Conservation (phyloP, 2,329 filamentous ascomycete species). For the Pseudocercospora pini-densiflorae region DNA sequence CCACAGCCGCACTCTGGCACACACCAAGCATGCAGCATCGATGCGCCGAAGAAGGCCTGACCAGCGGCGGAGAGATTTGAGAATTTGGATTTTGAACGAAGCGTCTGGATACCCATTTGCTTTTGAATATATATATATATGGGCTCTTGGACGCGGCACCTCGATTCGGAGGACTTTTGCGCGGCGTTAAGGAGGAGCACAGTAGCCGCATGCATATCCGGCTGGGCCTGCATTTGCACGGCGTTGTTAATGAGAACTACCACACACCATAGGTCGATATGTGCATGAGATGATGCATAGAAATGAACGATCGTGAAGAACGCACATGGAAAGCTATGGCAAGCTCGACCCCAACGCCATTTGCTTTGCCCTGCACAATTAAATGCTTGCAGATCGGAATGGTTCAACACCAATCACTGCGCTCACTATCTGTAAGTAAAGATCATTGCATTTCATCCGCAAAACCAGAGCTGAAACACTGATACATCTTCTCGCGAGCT, state of each 20-base stretch:
- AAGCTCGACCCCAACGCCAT: no score
- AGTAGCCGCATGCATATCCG: constrained; percentile 7
- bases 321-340: no score
- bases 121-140: constrained; percentile 14
- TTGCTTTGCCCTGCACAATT: no score
- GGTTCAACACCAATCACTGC: no score
- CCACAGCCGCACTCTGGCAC: not conserved
- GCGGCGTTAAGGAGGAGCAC: not conserved
- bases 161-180: not conserved
- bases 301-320: not conserved
- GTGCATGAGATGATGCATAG: constrained; percentile 5
- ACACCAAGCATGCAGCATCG: not conserved
- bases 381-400: no score
- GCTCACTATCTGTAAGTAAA: no score
- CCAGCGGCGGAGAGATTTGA: constrained; percentile 1
- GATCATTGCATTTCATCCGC: no score
- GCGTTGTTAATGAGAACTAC: constrained; percentile 4
- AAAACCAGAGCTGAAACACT: no score
- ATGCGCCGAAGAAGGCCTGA: not conserved
- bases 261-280: not conserved
- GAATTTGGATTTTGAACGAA: constrained; percentile 15
- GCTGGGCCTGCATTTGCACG: constrained; percentile 7
- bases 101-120: constrained; percentile 28
- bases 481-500: no score
- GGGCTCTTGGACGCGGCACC: not conserved